phyloP scores from a whole-genome alignment of 2,329 filamentous ascomycete genomes.

The Phyllosticta citriasiana region DNA sequence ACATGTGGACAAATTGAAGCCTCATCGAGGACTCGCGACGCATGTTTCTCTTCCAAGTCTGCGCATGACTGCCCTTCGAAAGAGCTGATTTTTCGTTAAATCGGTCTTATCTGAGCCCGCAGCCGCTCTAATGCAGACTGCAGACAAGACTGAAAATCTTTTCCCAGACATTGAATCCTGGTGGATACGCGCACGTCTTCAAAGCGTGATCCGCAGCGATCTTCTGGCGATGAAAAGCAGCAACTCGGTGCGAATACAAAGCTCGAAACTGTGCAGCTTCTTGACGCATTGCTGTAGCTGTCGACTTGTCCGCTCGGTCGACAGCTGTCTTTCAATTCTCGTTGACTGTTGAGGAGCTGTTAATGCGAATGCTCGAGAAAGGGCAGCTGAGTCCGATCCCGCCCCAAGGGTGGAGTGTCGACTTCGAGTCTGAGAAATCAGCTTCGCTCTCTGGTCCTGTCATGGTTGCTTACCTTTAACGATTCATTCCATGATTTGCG shows the following conservation, averaged over 20 bases:
- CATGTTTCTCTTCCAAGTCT: neutral
- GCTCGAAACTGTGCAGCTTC: no score
- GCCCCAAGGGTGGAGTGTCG: neutral
- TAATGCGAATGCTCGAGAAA: no score
- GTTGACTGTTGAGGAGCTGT: no score
- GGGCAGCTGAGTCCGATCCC: no score
- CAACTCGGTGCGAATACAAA: neutral
- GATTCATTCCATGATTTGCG: neutral
- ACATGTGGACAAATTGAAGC: neutral
- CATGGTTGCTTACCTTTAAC: neutral
- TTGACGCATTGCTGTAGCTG: no score
- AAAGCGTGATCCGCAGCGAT: neutral
- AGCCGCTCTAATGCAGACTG: neutral
- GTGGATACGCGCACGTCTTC: neutral
- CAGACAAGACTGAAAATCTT: neutral
- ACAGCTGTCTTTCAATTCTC: no score
- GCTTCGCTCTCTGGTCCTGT: neutral
- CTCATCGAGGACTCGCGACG: neutral
- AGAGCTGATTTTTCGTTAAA: neutral
- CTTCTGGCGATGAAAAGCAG: neutral
- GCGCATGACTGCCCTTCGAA: neutral
- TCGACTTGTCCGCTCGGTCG: no score
- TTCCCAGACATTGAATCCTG: neutral
- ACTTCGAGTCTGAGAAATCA: neutral
- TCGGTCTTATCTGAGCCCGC: neutral